A percentile compares a stretch with the other conserved stretches of the same genome.
Conservation (phyloP, 345 rosid genomes). For the Euphorbia lathyris region DNA sequence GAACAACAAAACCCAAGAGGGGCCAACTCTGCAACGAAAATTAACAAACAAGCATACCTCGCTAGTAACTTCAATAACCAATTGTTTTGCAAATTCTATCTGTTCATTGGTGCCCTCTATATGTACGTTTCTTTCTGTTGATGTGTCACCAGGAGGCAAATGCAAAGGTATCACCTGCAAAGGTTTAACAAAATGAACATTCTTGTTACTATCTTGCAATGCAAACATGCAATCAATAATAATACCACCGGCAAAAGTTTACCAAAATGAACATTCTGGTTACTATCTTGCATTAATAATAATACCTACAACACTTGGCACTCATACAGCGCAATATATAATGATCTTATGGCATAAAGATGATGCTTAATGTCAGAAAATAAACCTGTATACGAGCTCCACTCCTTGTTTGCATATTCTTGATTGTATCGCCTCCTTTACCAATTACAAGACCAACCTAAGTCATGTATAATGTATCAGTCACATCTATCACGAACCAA, state of each 20-base stretch:
- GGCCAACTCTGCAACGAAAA: slow-evolving; percentile 26
- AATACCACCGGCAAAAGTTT: too few relatives aligned
- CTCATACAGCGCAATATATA: not conserved
- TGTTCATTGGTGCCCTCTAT: slow-evolving; percentile 93
- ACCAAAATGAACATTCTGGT: too few relatives aligned
- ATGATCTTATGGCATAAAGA: not conserved
- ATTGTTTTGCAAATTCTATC: slow-evolving; percentile 80
- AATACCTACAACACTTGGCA: too few relatives aligned
- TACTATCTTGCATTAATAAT: too few relatives aligned
- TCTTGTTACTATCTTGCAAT: not conserved
- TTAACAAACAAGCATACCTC: slow-evolving; percentile 69
- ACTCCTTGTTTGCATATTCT: slow-evolving; percentile 87
- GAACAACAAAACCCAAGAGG: not conserved
- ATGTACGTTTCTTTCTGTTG: slow-evolving; percentile 73
- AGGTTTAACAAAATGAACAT: slow-evolving; percentile 1
- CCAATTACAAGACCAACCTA: slow-evolving; percentile 99
- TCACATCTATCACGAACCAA: slow-evolving; percentile 24
- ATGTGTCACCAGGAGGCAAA: slow-evolving; percentile 88
- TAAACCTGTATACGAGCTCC: slow-evolving; percentile 98
- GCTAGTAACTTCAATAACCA: slow-evolving; percentile 89
- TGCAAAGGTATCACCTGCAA: slow-evolving; percentile 93
- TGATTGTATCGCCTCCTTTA: slow-evolving; percentile 97
- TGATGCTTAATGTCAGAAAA: not conserved
- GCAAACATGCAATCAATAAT: too few relatives aligned
- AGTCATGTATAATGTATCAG: slow-evolving; percentile 16